Evolutionary conservation across 176 grass and related monocot species (phyloP).

Genomic region (Tillandsia fasciculata): DNA sequence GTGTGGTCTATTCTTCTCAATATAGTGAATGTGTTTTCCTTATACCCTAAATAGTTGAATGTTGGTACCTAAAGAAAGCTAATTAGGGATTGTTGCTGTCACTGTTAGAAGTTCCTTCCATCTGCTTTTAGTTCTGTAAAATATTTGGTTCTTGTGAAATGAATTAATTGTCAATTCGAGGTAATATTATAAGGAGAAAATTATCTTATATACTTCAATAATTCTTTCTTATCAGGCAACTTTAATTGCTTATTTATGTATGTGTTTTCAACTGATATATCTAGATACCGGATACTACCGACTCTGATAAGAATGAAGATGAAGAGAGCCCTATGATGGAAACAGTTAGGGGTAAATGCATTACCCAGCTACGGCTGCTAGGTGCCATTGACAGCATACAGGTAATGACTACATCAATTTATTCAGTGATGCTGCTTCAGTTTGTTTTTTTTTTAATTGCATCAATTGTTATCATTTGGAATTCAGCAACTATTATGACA

Average conservation of each 20-base stretch:
- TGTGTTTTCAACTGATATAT: constrained; percentile 17
- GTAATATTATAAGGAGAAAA: not conserved
- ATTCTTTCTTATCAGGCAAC: too few species aligned
- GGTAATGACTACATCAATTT: constrained; percentile 31
- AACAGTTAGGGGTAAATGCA: constrained; percentile 90
- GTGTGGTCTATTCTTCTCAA: not conserved
- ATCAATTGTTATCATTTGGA: not conserved
- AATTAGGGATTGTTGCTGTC: not conserved
- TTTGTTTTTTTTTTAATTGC: constrained; percentile 7
- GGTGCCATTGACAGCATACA: constrained; percentile 92
- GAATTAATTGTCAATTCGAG: not conserved
- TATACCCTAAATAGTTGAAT: not conserved
- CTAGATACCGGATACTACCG: constrained; percentile 48
- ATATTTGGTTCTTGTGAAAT: not conserved
- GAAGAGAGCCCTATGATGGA: constrained; percentile 73
- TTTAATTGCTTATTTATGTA: constrained; percentile 19
- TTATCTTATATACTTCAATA: not conserved
- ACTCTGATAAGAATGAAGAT: constrained; percentile 47
- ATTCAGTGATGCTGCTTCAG: constrained; percentile 2
- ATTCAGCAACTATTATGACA: constrained; percentile 23
- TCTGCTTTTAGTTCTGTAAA: not conserved
- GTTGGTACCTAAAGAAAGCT: not conserved
- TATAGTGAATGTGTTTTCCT: not conserved
- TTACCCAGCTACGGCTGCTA: constrained; percentile 86
- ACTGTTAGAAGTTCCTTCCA: not conserved